Conservation (phyloP, 148 eudicot genomes). For the Oxyria digyna region DNA sequence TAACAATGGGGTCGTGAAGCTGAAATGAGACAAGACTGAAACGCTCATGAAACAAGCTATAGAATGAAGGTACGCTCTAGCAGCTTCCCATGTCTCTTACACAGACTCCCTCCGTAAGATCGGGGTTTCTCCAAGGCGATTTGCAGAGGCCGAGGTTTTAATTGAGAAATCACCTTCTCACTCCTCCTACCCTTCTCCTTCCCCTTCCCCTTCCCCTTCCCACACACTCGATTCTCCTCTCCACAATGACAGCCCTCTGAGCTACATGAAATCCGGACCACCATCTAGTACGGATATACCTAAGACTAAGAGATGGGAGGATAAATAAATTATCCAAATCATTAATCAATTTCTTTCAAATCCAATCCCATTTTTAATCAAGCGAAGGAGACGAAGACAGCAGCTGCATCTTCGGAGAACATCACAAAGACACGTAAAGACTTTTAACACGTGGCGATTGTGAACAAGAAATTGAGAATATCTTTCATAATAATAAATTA, state of each 20-base stretch:
- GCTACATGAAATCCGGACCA: constrained; percentile 55
- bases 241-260: constrained; percentile 32
- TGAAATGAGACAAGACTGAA: constrained; percentile 50
- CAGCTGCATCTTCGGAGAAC: too few relatives aligned
- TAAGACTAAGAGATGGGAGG: too few relatives aligned
- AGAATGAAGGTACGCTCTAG: constrained; percentile 63
- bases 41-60: constrained; percentile 68
- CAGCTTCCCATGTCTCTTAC: constrained; percentile 84
- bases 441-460: too few relatives aligned
- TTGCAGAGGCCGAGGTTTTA: constrained; percentile 63
- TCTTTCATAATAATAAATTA: too few relatives aligned
- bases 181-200: constrained; percentile 65
- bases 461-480: too few relatives aligned
- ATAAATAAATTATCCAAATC: too few relatives aligned
- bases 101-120: constrained; percentile 50
- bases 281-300: too few relatives aligned
- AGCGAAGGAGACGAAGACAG: too few relatives aligned
- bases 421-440: too few relatives aligned
- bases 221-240: constrained; percentile 35
- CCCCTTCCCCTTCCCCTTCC: constrained; percentile 35
- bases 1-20: constrained; percentile 41
- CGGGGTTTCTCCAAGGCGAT: constrained; percentile 60
- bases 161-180: constrained; percentile 54
- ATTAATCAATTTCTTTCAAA: too few relatives aligned
- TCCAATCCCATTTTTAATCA: too few relatives aligned